These are phyloP conservation scores for Prunus mongolica DNA, from an alignment of 306 rosid genomes.

Conservation along the genomic window DNA sequence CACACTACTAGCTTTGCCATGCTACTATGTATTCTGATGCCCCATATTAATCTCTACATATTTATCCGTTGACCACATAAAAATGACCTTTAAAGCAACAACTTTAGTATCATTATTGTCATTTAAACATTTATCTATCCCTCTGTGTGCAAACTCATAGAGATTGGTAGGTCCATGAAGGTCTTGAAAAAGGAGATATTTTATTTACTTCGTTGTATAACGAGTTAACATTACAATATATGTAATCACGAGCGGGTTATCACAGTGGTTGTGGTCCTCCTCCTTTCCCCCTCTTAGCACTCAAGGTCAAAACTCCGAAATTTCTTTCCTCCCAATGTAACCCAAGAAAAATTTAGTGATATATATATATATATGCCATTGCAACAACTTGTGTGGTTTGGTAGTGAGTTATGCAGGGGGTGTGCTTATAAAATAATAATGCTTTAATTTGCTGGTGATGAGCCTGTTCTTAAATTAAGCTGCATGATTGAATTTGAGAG, in stretches of 20 bases:
- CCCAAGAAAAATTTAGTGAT: neutral
- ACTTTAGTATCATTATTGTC: neutral
- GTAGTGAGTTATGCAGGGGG: slow-evolving; percentile 16
- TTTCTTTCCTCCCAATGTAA: too few species aligned
- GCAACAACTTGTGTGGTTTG: neutral
- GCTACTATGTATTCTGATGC: neutral
- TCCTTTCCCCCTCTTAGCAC: too few species aligned
- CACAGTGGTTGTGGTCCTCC: too few species aligned
- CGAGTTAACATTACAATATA: too few species aligned
- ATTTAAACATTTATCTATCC: too few species aligned
- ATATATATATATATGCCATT: neutral
- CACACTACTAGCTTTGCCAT: slow-evolving; percentile 11
- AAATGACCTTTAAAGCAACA: neutral
- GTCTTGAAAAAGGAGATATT: too few species aligned
- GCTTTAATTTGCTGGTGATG: slow-evolving; percentile 5
- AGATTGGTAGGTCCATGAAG: neutral
- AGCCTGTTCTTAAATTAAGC: neutral
- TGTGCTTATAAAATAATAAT: slow-evolving; percentile 1
- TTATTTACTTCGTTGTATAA: too few species aligned
- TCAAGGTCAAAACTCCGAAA: fast-evolving
- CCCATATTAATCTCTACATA: neutral
- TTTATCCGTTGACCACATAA: neutral
- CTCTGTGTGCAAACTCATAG: neutral
- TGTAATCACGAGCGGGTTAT: too few species aligned
- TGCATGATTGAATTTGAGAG: slow-evolving; percentile 31